Percentiles rank a stretch among this genome's conserved stretches.
Evolutionary conservation across 768 basidiomycete species (phyloP).

Genomic region (Agrocybe praecox): DNA sequence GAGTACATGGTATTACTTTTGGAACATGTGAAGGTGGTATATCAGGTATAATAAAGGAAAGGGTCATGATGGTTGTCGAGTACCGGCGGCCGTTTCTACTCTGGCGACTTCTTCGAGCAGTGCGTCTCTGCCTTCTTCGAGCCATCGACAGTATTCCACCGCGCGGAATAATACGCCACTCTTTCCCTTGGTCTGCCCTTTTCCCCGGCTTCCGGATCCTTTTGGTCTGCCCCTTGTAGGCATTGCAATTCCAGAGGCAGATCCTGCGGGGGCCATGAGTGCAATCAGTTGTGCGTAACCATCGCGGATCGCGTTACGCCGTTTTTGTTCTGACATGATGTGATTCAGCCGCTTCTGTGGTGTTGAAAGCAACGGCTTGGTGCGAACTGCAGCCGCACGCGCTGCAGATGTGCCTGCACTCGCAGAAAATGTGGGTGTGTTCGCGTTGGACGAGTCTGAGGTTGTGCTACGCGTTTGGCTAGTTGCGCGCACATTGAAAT

Average conservation of each 20-base stretch:
- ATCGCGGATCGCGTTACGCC: constrained; percentile 88
- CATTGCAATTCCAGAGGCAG: constrained; percentile 66
- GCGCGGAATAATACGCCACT: constrained; percentile 88
- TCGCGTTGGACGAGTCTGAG: constrained; percentile 28
- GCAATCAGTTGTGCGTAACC: constrained; percentile 87
- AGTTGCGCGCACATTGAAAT: constrained; percentile 21
- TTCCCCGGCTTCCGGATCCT: constrained; percentile 69
- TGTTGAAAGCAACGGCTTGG: constrained; percentile 73
- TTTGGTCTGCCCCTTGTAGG: constrained; percentile 81
- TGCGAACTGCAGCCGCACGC: constrained; percentile 26
- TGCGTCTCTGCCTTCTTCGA: constrained; percentile 81
- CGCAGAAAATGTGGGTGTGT: constrained; percentile 21
- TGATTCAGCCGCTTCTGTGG: constrained; percentile 91
- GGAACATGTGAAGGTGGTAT: constrained; percentile 14
- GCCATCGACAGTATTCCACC: constrained; percentile 82
- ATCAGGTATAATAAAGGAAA: background rate
- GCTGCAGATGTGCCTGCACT: constrained; percentile 14
- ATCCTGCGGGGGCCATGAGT: constrained; percentile 78
- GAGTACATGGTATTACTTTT: constrained; percentile 21
- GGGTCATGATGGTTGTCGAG: constrained; percentile 31
- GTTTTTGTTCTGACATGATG: constrained; percentile 94
- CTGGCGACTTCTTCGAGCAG: constrained; percentile 68
- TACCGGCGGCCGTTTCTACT: constrained; percentile 69
- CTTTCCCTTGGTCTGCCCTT: constrained; percentile 81
- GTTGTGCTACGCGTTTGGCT: constrained; percentile 27